phyloP scores from a whole-genome alignment of 2,329 filamentous ascomycete species.

The Colletotrichum tropicicola region DNA sequence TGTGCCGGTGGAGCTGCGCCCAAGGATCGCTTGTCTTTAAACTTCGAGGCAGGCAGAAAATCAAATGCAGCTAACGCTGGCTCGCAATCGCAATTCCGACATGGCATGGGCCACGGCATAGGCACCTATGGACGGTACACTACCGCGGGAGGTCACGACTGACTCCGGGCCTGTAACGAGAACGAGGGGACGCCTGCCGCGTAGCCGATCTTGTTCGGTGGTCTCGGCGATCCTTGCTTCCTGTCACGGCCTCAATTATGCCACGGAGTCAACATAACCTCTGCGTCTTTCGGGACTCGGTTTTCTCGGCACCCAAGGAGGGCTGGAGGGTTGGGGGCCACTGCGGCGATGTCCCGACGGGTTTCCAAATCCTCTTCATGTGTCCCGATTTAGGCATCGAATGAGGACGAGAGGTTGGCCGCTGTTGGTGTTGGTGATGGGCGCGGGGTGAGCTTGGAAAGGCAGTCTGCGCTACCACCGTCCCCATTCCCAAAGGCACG shows the following conservation, averaged over 20 bases:
- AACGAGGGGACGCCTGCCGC: slow-evolving; percentile 11
- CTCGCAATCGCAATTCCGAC: not conserved
- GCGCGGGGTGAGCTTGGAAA: slow-evolving; percentile 8
- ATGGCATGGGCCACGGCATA: slow-evolving; percentile 2
- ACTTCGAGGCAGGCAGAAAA: slow-evolving; percentile 10
- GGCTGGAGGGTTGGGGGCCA: not conserved
- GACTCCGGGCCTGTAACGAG: not conserved
- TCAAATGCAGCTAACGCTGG: slow-evolving; percentile 1
- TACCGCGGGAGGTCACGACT: no score
- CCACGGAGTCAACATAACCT: not conserved
- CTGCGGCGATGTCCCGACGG: not conserved
- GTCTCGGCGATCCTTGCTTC: slow-evolving; percentile 14
- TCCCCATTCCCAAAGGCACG: not conserved
- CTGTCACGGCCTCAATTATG: not conserved
- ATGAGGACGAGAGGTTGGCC: slow-evolving; percentile 3
- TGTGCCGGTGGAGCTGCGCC: not conserved
- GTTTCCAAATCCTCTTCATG: not conserved
- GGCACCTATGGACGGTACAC: not conserved
- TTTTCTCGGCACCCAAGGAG: slow-evolving; percentile 11
- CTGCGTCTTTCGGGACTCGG: not conserved
- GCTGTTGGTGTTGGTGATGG: not conserved
- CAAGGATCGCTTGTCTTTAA: slow-evolving; percentile 2
- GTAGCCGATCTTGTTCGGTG: slow-evolving; percentile 12
- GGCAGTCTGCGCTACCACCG: slow-evolving; percentile 3
- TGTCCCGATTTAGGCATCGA: slow-evolving; percentile 7